phyloP scores from a whole-genome alignment of 164 flowering plant species.

The Dillenia turbinata region DNA sequence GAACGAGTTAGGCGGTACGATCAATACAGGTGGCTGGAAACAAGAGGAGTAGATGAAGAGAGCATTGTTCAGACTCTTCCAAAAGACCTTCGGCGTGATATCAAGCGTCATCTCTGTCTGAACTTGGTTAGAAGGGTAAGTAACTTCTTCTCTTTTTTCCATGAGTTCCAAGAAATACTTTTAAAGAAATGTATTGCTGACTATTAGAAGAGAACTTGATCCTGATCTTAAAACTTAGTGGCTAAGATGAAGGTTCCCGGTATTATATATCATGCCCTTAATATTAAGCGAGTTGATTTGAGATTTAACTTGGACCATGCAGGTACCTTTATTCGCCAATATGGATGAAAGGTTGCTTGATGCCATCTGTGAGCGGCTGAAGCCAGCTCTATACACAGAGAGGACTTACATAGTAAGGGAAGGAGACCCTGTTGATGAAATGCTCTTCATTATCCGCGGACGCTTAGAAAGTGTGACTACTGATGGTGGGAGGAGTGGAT shows the following conservation, averaged over 20 bases:
- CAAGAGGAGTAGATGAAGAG: conserved; percentile 68
- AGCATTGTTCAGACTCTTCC: conserved; percentile 50
- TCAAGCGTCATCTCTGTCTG: conserved; percentile 59
- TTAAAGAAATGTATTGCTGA: not conserved
- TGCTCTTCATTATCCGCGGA: conserved; percentile 65
- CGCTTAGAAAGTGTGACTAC: conserved; percentile 60
- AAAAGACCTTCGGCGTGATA: conserved; percentile 58
- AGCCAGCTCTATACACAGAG: conserved; percentile 55
- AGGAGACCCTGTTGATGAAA: conserved; percentile 64
- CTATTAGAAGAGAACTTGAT: too few relatives aligned
- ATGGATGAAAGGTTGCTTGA: conserved; percentile 66
- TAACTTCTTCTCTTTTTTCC: not conserved
- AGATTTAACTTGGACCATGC: not conserved
- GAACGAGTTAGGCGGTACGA: conserved; percentile 60
- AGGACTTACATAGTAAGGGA: conserved; percentile 42
- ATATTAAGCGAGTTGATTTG: not conserved
- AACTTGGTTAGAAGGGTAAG: conserved; percentile 55
- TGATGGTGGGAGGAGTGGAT: conserved; percentile 61
- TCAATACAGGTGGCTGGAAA: conserved; percentile 68
- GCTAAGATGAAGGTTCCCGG: too few relatives aligned
- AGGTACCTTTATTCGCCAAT: conserved; percentile 66
- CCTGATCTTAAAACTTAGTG: too few relatives aligned
- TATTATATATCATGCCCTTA: too few relatives aligned
- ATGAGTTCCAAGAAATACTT: not conserved
- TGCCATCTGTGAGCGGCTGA: conserved; percentile 59